Base-by-base conservation (phyloP, 2,329 filamentous ascomycete genomes). In the Bipolaris victoriae region DNA sequence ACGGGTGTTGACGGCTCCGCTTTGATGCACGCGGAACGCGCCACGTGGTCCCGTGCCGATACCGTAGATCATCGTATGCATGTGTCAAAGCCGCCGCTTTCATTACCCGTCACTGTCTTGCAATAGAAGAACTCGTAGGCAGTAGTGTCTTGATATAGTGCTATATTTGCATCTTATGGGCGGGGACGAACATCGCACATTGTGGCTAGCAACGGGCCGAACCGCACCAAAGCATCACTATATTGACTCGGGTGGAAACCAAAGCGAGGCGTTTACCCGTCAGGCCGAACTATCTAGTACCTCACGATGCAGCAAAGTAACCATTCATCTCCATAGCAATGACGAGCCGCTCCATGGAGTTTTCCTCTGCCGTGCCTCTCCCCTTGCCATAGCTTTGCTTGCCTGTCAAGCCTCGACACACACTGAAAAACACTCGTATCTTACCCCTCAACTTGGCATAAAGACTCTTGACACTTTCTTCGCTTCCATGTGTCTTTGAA, bases 361-460 rank as follows among this genome's bases (percentile, higher is more conserved):
- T 89, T 55, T 81, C 80, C 33, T 81, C 79, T 50, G 60, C 75
- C 24, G 71, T 76, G 61, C 74, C 68, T 57, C 66, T 70, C 62
- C 73, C 70, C 52, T 71, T 71, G 13, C 66, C 66, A 52, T 78
- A 80, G 20, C 77, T 82, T 47, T 79, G 84, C 62, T 82, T 91
- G 71, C 88, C 90, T 40, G 82, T 87, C 69, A 90, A 80, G 1
- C 83, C 88, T 57, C 82, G 84, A 72, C 86, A 95, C 1, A 90
- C 90, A 46, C 81, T 88, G 55, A 95, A 82, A 66, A 96, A 95
- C 0, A 90, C 84, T 24, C 86, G 83, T 0, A 91, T 83, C 67
- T 92, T 91, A 72, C 88, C 90, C 69, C 82, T 84, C 67, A 96
- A 91, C 31, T 79, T 79, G 3, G 76, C 73, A 71, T 94, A 91